phyloP scores from a whole-genome alignment of 106 monocot genomes.

The Phalaenopsis aphrodite region DNA sequence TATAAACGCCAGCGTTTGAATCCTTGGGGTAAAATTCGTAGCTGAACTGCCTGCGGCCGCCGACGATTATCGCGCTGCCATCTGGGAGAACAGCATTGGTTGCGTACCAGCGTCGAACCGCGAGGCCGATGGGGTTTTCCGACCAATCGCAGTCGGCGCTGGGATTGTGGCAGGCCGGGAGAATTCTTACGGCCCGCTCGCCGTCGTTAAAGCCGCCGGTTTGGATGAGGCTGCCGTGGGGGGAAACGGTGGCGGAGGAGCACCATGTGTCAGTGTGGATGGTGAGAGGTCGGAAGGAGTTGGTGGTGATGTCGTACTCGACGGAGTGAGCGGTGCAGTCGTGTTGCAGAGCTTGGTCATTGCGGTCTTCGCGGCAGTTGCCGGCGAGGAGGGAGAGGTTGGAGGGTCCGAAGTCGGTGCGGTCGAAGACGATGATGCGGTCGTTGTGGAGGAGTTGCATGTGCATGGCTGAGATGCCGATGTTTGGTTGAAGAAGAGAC shows the following conservation, averaged over 20 bases:
- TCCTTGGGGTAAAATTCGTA: conserved; percentile 49
- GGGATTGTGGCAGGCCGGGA: conserved; percentile 1
- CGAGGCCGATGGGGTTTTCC: conserved; percentile 24
- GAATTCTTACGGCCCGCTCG: conserved; percentile 13
- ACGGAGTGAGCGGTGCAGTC: conserved; percentile 31
- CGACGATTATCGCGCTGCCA: conserved; percentile 35
- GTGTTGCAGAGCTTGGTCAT: conserved; percentile 7
- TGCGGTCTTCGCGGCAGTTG: conserved; percentile 18
- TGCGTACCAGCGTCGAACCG: conserved; percentile 54
- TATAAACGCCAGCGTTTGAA: not conserved
- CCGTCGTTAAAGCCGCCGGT: conserved; percentile 31
- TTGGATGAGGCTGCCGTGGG: conserved; percentile 22
- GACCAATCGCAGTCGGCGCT: conserved; percentile 33
- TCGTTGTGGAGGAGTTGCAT: conserved; percentile 30
- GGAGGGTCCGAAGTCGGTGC: conserved; percentile 31
- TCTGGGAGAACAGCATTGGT: conserved; percentile 58
- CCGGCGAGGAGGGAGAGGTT: conserved; percentile 23
- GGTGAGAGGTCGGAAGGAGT: conserved; percentile 18
- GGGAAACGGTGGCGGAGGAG: conserved; percentile 23
- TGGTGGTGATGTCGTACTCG: conserved; percentile 14
- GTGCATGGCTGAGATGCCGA: conserved; percentile 33
- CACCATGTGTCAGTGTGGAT: conserved; percentile 30
- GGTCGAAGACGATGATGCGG: conserved; percentile 29
- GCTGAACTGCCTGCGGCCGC: conserved; percentile 52
- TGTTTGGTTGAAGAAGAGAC: conserved; percentile 15